These are phyloP conservation scores for Clitopilus hobsonii DNA, from an alignment of 768 basidiomycete species.

Conservation along the genomic window DNA sequence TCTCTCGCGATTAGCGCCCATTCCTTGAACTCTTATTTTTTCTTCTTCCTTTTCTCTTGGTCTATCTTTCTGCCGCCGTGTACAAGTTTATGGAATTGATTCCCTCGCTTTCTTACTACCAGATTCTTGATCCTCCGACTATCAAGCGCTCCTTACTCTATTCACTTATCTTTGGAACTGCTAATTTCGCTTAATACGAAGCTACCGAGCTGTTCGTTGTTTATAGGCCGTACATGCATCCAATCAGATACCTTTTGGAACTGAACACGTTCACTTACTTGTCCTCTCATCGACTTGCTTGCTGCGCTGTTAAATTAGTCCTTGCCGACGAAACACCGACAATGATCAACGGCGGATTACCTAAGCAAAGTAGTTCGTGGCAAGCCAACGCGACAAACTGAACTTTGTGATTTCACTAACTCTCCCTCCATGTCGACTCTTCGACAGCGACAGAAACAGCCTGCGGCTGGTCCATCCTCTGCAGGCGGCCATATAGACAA, in stretches of 20 bases:
- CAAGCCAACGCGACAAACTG: slow-evolving; percentile 1
- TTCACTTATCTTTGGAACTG: slow-evolving; percentile 3
- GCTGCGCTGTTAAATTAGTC: too few species aligned
- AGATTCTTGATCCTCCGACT: background rate
- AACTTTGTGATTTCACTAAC: slow-evolving; percentile 1
- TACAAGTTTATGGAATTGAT: background rate
- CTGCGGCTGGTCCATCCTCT: background rate
- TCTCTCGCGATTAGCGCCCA: slow-evolving; percentile 54
- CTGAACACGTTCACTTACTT: background rate
- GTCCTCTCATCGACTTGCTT: too few species aligned
- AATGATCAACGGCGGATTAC: background rate
- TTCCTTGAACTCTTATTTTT: slow-evolving; percentile 2
- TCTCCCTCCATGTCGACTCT: slow-evolving; percentile 10
- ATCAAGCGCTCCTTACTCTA: slow-evolving; percentile 8
- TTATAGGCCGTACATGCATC: background rate
- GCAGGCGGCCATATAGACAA: slow-evolving; percentile 16
- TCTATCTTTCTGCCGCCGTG: background rate
- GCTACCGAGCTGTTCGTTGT: background rate
- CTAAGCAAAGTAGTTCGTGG: slow-evolving; percentile 1
- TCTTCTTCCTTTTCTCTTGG: slow-evolving; percentile 10
- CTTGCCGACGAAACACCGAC: background rate
- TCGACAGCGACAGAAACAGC: slow-evolving; percentile 12
- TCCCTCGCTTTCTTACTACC: background rate
- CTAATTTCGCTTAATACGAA: slow-evolving; percentile 1
- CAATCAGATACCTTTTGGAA: slow-evolving; percentile 1